A percentile compares a stretch with the other conserved stretches of the same genome.
Conservation (phyloP, 257 asterid species). For the Agastache rugosa region DNA sequence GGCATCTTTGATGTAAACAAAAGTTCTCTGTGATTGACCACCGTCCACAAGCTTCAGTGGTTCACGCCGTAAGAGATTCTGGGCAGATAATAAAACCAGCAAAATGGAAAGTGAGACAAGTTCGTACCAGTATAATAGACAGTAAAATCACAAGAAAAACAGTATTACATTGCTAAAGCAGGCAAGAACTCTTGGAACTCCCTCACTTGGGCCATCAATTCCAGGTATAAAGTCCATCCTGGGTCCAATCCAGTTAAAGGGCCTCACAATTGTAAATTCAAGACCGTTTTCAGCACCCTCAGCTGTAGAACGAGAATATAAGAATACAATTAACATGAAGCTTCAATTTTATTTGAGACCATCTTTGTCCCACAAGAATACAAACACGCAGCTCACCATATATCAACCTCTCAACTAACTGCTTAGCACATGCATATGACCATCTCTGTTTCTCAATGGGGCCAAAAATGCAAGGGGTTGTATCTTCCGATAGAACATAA, state of each 20-base stretch:
- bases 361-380: constrained; percentile 8
- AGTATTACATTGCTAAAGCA: constrained; percentile 85
- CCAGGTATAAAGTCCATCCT: constrained; percentile 99
- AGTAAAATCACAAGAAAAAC: constrained; percentile 36
- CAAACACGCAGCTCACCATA: constrained; percentile 63
- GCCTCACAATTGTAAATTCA: constrained; percentile 91
- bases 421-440: constrained; percentile 98
- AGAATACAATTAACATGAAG: constrained; percentile 18
- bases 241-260: constrained; percentile 99
- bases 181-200: constrained; percentile 96
- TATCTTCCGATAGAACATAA: constrained; percentile 77
- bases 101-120: constrained; percentile 32
- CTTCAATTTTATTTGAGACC: constrained; percentile 23
- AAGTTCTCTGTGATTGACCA: constrained; percentile 92
- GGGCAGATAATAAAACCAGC: constrained; percentile 30
- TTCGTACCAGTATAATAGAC: constrained; percentile 17
- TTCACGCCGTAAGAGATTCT: constrained; percentile 87
- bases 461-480: constrained; percentile 94
- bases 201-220: constrained; percentile 96
- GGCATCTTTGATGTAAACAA: constrained; percentile 90
- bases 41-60: constrained; percentile 97
- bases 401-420: constrained; percentile 89
- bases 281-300: constrained; percentile 99
- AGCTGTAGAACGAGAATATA: constrained; percentile 56
- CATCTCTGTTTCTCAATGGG: constrained; percentile 97